Conservation (phyloP, 177 flowering plant genomes). For the Vitis hybrid region DNA sequence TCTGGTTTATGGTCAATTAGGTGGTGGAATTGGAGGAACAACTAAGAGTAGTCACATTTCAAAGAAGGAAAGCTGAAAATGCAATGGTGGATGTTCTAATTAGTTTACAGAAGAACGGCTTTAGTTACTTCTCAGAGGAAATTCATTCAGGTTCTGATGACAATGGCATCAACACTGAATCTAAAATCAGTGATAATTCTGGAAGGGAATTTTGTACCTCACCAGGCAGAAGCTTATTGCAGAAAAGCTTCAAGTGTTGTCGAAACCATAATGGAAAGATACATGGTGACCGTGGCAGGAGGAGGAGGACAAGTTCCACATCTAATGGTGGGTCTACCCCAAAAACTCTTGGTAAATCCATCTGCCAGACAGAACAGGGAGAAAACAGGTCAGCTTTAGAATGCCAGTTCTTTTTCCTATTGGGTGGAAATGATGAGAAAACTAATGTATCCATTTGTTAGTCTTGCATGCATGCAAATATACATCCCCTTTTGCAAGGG, state of each 20-base stretch:
- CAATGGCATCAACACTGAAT: constrained; percentile 26
- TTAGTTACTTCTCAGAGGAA: constrained; percentile 54
- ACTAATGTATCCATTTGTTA: too few species aligned
- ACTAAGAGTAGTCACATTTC: constrained; percentile 59
- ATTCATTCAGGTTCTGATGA: constrained; percentile 62
- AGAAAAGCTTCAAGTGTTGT: constrained; percentile 58
- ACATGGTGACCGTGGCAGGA: constrained; percentile 29
- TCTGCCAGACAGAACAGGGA: constrained; percentile 64
- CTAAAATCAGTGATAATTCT: constrained; percentile 29
- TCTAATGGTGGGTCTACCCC: constrained; percentile 43
- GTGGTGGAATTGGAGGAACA: constrained; percentile 20
- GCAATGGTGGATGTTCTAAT: constrained; percentile 79
- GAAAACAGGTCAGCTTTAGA: constrained; percentile 45
- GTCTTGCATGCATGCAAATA: background rate
- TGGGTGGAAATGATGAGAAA: too few species aligned
- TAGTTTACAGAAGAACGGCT: constrained; percentile 59
- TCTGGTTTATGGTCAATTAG: constrained; percentile 10
- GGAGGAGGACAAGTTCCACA: constrained; percentile 41
- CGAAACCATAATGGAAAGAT: constrained; percentile 37
- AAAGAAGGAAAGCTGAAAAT: constrained; percentile 80
- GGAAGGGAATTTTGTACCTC: constrained; percentile 47
- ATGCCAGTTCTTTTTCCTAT: background rate
- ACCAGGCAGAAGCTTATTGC: constrained; percentile 63
- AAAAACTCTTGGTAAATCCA: constrained; percentile 63
- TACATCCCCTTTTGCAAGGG: too few species aligned